Evolutionary conservation across 768 basidiomycete genomes (phyloP), one percentile per base, ranked within the genome.

Genomic region (Panaeolus papilionaceus): DNA sequence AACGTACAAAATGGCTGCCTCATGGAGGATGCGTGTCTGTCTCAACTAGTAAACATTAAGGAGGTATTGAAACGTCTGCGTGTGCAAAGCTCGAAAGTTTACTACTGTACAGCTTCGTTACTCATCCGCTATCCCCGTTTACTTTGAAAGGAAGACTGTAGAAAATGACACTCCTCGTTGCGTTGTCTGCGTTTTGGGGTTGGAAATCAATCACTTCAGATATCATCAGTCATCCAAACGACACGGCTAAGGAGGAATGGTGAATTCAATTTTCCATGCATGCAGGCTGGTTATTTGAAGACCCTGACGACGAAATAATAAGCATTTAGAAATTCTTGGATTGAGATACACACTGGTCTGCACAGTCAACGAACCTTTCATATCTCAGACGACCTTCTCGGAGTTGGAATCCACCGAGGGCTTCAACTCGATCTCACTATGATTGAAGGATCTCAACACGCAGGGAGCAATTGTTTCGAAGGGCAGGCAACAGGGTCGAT

Each of bases 11-110:
- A 23, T 33, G 54, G 6, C 33, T 58, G 54, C 54, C 54, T 58
- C 54, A 58, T 58, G 54, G 54, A 6, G 16, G 9, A 33, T 33
- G 28, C 54, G 16, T 58, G 54, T 28, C 54, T 5, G 33, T 58
- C 54, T 37, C 26, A 58, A 28, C 54, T 58, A 58, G 28, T 58
- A n/a, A 58, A 16, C 11, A 58, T 58, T 37, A 58, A 58, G 54
- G 54, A 58, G 54, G 14, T 33, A 58, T 58, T 58, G 54, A 58
- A 58, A 58, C 54, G 14, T 33, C 54, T 33, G 11, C 54, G 26
- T 37, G 26, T 58, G 54, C 54, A 58, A 58, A 58, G 54, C 28
- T 16, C 54, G 8, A 58, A 33, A 58, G 12, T 33, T 33, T 28
- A 58, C 54, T 33, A 58, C 28, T 58, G 54, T 58, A 58, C 54